A percentile compares a stretch with the other conserved stretches of the same genome.
Evolutionary conservation across 1,139 yeast species (phyloP).

Genomic region (Hemisphaericaspora lyxosophila): DNA sequence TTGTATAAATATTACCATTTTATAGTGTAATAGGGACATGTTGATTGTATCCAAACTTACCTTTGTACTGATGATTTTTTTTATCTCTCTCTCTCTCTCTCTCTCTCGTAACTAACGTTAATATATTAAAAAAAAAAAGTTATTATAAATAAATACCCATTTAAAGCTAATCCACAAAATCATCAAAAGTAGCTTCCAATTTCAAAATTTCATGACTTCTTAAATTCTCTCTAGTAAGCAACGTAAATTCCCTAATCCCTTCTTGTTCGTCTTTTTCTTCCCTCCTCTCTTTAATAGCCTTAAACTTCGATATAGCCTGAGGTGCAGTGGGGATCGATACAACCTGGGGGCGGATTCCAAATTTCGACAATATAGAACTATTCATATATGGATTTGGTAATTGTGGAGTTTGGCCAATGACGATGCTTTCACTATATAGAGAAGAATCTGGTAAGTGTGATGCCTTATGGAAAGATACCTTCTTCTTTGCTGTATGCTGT

Average conservation of each 20-base stretch:
- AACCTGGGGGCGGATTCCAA: constrained; percentile 48
- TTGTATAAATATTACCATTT: neutral
- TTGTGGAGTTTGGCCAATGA: constrained; percentile 28
- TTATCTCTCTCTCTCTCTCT: too few species aligned
- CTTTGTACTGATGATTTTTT: too few species aligned
- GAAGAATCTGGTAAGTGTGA: constrained; percentile 32
- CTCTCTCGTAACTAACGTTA: too few species aligned
- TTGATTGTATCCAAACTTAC: too few species aligned
- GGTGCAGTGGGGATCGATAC: constrained; percentile 22
- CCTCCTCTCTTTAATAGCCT: constrained; percentile 4
- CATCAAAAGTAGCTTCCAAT: constrained; percentile 3
- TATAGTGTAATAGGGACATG: neutral
- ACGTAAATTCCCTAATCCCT: neutral
- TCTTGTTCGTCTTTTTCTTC: neutral
- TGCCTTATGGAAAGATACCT: constrained; percentile 26
- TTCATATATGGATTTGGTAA: constrained; percentile 33
- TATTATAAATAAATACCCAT: too few species aligned
- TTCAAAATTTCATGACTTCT: constrained; percentile 3
- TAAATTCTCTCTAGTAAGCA: constrained; percentile 12
- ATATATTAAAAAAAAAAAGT: too few species aligned
- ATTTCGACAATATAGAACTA: constrained; percentile 35
- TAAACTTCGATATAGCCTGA: too few species aligned
- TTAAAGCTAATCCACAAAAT: constrained; percentile 4
- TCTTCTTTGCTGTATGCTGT: constrained; percentile 5
- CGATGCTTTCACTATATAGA: constrained; percentile 36